phyloP scores from a whole-genome alignment of 768 basidiomycete genomes.

The Serendipita sp. region DNA sequence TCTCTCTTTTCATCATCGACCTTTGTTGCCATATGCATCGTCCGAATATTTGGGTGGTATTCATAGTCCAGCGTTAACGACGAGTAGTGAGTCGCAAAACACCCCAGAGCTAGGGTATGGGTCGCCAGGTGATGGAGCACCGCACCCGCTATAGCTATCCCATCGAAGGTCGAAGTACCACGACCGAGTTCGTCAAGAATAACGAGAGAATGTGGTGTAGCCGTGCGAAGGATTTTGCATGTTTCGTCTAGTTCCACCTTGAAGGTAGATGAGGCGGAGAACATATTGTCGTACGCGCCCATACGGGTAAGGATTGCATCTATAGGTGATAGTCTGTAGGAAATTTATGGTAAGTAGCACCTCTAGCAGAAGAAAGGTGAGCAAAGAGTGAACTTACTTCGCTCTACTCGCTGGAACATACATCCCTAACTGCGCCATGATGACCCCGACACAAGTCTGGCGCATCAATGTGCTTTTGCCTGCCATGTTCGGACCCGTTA shows the following conservation, averaged over 20 bases:
- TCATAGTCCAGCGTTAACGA: conserved; percentile 87
- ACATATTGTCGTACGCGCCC: conserved; percentile 99
- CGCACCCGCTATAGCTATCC: conserved; percentile 96
- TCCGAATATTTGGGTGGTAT: conserved; percentile 82
- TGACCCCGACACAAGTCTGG: conserved; percentile 92
- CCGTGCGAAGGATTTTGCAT: conserved; percentile 84
- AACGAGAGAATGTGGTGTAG: conserved; percentile 84
- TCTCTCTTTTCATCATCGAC: conserved; percentile 86
- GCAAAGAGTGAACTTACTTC: conserved; percentile 27
- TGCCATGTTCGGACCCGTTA: conserved; percentile 56
- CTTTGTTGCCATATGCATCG: conserved; percentile 90
- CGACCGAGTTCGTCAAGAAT: conserved; percentile 91
- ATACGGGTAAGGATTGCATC: conserved; percentile 90
- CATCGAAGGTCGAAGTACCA: conserved; percentile 94
- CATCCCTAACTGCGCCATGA: conserved; percentile 94
- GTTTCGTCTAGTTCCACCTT: conserved; percentile 98
- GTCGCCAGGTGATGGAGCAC: conserved; percentile 91
- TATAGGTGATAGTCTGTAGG: conserved; percentile 59
- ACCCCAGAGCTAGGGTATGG: conserved; percentile 75
- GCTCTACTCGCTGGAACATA: conserved; percentile 76
- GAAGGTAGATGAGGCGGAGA: conserved; percentile 86
- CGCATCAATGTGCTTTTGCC: conserved; percentile 39
- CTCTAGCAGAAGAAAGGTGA: neutral
- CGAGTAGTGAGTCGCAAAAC: conserved; percentile 97
- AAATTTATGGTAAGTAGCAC: conserved; percentile 2